Conservation (phyloP, 768 basidiomycete genomes). For the Strobilomyces confusus region DNA sequence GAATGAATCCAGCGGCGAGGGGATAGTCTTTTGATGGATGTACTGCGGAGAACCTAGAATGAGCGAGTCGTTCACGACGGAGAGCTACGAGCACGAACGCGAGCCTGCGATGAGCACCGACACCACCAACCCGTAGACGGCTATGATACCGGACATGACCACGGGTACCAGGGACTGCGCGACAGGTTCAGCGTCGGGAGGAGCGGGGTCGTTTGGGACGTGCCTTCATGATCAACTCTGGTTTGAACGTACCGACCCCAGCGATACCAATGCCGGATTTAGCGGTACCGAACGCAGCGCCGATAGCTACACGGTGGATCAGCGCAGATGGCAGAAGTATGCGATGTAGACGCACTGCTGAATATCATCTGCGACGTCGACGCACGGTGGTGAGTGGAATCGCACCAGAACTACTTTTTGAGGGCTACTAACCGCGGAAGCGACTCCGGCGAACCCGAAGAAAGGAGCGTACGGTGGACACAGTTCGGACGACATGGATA, state of each 20-base stretch:
- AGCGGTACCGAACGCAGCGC: slow-evolving; percentile 94
- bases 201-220: slow-evolving; percentile 1
- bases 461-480: slow-evolving; percentile 96
- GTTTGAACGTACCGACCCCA: slow-evolving; percentile 88
- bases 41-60: slow-evolving; percentile 41
- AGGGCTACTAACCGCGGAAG: slow-evolving; percentile 69
- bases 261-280: slow-evolving; percentile 98
- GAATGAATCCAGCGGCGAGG: slow-evolving; percentile 83
- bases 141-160: slow-evolving; percentile 98
- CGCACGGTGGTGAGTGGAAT: slow-evolving; percentile 7
- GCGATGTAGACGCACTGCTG: slow-evolving; percentile 66
- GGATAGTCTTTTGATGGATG: slow-evolving; percentile 64
- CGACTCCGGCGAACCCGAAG: slow-evolving; percentile 97
- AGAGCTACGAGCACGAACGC: slow-evolving; percentile 34
- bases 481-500: slow-evolving; percentile 45
- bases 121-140: slow-evolving; percentile 95
- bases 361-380: slow-evolving; percentile 77
- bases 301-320: slow-evolving; percentile 56
- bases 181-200: neutral
- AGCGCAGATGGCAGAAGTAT: slow-evolving; percentile 5
- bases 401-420: neutral
- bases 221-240: slow-evolving; percentile 98
- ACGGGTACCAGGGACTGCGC: slow-evolving; percentile 88
- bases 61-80: slow-evolving; percentile 3
- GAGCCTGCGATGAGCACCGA: slow-evolving; percentile 85